A percentile compares a stretch with the other conserved stretches of the same genome.
Evolutionary conservation across 495 filamentous ascomycete species (phyloP).

Genomic region (Penicillium ochrochloron): DNA sequence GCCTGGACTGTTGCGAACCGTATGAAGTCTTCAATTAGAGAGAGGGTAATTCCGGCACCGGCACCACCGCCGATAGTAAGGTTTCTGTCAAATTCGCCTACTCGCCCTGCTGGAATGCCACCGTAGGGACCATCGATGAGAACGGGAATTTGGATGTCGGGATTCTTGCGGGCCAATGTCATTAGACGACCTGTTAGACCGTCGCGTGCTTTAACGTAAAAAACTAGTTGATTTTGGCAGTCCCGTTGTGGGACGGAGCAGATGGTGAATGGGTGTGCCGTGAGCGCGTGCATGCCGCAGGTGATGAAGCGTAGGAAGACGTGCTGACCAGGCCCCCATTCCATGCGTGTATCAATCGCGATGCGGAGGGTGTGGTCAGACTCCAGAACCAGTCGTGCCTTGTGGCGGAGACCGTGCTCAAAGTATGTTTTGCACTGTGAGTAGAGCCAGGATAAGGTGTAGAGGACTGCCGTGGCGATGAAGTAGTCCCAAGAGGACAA

Average conservation of each 20-base stretch:
- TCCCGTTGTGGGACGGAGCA: slow-evolving; percentile 39
- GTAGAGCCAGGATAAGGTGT: slow-evolving; percentile 47
- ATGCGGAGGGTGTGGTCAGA: slow-evolving; percentile 43
- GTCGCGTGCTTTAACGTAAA: slow-evolving; percentile 30
- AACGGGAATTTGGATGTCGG: slow-evolving; percentile 34
- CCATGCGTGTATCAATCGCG: slow-evolving; percentile 43
- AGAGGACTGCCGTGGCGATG: slow-evolving; percentile 54
- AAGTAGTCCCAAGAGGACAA: slow-evolving; percentile 62
- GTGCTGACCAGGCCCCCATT: slow-evolving; percentile 49
- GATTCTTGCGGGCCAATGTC: slow-evolving; percentile 30
- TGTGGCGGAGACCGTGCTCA: slow-evolving; percentile 45
- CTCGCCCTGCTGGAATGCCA: slow-evolving; percentile 31
- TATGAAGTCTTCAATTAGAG: slow-evolving; percentile 44
- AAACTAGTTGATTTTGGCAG: slow-evolving; percentile 31
- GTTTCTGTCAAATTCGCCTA: slow-evolving; percentile 32
- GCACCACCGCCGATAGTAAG: slow-evolving; percentile 54
- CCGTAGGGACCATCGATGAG: slow-evolving; percentile 52
- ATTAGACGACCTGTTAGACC: slow-evolving; percentile 44
- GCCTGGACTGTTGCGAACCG: neutral
- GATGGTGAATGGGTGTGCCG: slow-evolving; percentile 52
- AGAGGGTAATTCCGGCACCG: slow-evolving; percentile 49
- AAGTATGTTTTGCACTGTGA: slow-evolving; percentile 47
- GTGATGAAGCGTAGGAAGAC: slow-evolving; percentile 49
- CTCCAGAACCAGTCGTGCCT: slow-evolving; percentile 45
- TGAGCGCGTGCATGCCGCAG: slow-evolving; percentile 35